Base-by-base conservation (phyloP, 2,329 filamentous ascomycete species). In the Whalleya microplaca region DNA sequence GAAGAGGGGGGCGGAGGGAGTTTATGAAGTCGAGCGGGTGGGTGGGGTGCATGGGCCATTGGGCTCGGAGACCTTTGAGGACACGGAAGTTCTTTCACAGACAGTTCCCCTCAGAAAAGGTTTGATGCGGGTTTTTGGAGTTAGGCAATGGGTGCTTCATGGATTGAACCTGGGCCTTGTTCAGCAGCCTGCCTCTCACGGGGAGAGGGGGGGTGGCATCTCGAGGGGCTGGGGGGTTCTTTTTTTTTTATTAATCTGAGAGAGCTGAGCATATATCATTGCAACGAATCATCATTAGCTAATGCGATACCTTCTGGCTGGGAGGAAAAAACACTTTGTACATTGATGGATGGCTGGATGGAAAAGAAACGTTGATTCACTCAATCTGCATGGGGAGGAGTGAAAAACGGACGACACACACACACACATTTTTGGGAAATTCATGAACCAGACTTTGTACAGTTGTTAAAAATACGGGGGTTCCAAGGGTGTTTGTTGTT, bases 371-470 rank as follows among this genome's bases (percentile, higher is more conserved):
- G 56, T 57, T 56, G 48, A 62, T 65, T 66, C 57, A 60, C 51
- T 62, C 53, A 55, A 67, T 67, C 53, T 69, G 69, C 69, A 71
- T 71, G 64, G 68, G n/a, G 56, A 66, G 69, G 68, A 71, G 67
- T 68, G 64, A 66, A 66, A 62, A 66, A 62, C 47, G 62, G 64
- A 56, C 51, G 64, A 62, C 51, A 48, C n/a, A n/a, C n/a, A n/a
- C n/a, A n/a, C n/a, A n/a, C n/a, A n/a, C n/a, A n/a, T n/a, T 46
- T 56, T 55, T 55, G 42, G 66, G 64, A 61, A 59, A 63, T 63
- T 60, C 58, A 59, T 47, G 60, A 57, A 62, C 48, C 54, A 51
- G 60, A 58, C 58, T 43, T 64, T 67, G 65, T 69, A 68, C 63
- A 56, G 51, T 67, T 70, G 69, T 71, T 27, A 27, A 71, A 67